Conservation (phyloP, 192 early-diverging fungal genomes). For the Rhizophagus clarus region DNA sequence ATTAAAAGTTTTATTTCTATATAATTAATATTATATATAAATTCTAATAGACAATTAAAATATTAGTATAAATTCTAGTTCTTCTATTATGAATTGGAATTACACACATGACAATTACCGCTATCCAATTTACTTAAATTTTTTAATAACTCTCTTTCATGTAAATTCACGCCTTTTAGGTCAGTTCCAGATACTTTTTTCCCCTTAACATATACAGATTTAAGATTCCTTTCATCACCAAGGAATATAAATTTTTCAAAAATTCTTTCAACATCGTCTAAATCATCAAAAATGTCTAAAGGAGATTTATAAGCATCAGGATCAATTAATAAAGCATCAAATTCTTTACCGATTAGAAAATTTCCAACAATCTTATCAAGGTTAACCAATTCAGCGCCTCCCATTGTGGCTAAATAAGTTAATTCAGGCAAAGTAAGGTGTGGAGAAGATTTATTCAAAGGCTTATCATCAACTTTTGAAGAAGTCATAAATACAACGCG, state of each 20-base stretch:
- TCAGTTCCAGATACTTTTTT: conserved; percentile 47
- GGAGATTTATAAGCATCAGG: conserved; percentile 40
- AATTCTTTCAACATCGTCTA: conserved; percentile 52
- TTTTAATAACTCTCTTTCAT: not conserved
- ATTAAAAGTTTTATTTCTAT: no score
- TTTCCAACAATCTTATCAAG: conserved; percentile 77
- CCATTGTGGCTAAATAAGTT: conserved; percentile 88
- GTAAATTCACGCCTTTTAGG: not conserved
- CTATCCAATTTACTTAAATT: not conserved
- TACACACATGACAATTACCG: not conserved
- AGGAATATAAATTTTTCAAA: conserved; percentile 92
- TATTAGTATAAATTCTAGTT: no score
- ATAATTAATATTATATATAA: no score
- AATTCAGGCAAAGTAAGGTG: conserved; percentile 70
- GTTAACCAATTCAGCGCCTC: conserved; percentile 83
- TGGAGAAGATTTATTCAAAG: conserved; percentile 34
- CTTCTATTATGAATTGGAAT: no score
- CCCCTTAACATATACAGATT: conserved; percentile 81
- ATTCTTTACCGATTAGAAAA: conserved; percentile 82
- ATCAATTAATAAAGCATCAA: conserved; percentile 88
- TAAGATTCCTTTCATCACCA: conserved; percentile 87
- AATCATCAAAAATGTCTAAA: conserved; percentile 66
- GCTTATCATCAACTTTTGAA: conserved; percentile 22
- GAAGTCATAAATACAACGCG: conserved; percentile 52
- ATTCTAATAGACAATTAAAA: no score